phyloP scores from a whole-genome alignment of 306 rosid species.

The Pterocarpus santalinus region DNA sequence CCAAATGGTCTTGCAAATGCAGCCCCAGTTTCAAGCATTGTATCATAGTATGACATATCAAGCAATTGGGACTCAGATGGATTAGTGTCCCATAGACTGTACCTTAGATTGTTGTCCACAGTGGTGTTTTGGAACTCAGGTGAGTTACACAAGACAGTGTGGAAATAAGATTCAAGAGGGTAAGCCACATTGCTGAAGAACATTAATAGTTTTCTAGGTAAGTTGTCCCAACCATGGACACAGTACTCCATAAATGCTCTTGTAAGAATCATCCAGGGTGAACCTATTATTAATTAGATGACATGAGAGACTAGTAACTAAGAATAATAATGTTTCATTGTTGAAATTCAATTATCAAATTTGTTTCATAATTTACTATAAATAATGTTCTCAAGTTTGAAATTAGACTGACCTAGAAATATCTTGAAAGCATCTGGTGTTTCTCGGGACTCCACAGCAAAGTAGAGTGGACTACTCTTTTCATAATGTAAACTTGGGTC shows the following conservation, averaged over 20 bases:
- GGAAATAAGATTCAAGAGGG: conserved; percentile 77
- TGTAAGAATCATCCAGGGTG: conserved; percentile 74
- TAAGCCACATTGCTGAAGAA: conserved; percentile 73
- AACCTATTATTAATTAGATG: conserved; percentile 53
- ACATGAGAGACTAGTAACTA: conserved; percentile 19
- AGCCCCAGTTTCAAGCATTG: conserved; percentile 53
- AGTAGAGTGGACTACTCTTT: conserved; percentile 59
- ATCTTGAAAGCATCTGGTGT: conserved; percentile 69
- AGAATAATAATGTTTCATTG: background rate
- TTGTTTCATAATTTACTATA: background rate
- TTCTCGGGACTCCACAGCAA: conserved; percentile 68
- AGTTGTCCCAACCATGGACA: conserved; percentile 75
- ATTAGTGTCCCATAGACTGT: conserved; percentile 56
- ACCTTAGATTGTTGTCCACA: conserved; percentile 60
- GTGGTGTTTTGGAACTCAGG: conserved; percentile 59
- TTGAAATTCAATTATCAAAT: background rate
- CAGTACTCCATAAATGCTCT: conserved; percentile 73
- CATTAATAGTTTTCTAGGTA: conserved; percentile 74
- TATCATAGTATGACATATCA: conserved; percentile 60
- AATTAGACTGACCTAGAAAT: conserved; percentile 61
- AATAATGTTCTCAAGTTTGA: background rate
- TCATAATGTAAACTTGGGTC: conserved; percentile 67
- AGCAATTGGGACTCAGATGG: conserved; percentile 58
- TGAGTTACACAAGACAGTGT: conserved; percentile 73
- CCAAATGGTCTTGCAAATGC: conserved; percentile 72